Conservation (phyloP, 495 filamentous ascomycete genomes). For the Cercophora samala region DNA sequence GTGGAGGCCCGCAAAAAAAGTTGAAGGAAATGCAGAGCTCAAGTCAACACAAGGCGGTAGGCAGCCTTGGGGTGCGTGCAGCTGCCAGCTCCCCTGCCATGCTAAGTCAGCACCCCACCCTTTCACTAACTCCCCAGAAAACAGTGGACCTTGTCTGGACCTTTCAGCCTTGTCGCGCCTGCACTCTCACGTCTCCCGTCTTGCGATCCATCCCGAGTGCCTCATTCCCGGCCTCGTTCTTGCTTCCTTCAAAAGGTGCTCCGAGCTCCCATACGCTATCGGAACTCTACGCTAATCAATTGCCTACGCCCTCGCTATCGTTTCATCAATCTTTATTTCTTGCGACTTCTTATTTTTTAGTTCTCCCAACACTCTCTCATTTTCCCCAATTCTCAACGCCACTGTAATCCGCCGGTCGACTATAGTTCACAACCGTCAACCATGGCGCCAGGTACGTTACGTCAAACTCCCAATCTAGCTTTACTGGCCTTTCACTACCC, state of each 20-base stretch:
- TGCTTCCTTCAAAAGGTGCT: background rate
- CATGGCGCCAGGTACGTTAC: conserved; percentile 33
- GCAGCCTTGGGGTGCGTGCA: conserved; percentile 27
- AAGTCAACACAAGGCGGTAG: conserved; percentile 19
- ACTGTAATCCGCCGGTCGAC: background rate
- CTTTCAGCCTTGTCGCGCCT: conserved; percentile 27
- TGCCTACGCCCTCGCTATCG: no score
- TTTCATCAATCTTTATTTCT: background rate
- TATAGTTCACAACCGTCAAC: conserved; percentile 5
- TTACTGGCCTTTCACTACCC: no score
- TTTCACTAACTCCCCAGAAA: background rate
- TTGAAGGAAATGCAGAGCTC: conserved; percentile 24
- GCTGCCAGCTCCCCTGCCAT: conserved; percentile 12
- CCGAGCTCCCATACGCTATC: background rate
- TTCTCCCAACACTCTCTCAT: background rate
- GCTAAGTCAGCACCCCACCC: conserved; percentile 1
- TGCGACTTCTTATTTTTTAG: conserved; percentile 5
- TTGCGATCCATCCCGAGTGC: background rate
- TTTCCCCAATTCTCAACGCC: background rate
- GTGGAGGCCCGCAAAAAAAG: conserved; percentile 39
- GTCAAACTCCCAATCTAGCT: background rate
- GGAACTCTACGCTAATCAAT: background rate
- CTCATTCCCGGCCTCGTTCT: background rate
- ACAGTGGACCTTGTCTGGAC: background rate
- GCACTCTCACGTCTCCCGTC: background rate